Evolutionary conservation across 2,329 filamentous ascomycete species (phyloP), one percentile per base, ranked within the genome.

Genomic region (Geosmithia flava): DNA sequence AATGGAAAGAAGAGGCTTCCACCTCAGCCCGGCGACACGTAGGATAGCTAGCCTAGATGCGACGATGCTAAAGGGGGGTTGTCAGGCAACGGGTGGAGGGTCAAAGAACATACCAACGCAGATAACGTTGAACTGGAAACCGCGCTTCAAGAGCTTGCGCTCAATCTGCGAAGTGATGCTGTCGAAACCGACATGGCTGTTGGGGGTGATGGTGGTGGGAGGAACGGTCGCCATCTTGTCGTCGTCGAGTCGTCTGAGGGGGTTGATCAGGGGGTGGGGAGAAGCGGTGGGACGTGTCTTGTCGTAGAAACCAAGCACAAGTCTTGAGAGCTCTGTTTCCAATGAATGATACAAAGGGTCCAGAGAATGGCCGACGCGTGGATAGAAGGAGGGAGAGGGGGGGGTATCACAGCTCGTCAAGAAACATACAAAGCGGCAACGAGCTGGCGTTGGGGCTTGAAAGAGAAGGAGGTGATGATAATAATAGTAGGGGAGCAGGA

Each of bases 81-180:
- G 16, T n/a, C 15, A 30, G 33, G 33, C 29, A 17, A 23, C 30
- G 23, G 23, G 23, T 27, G 23, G 23, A 27, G 23, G 29, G 39
- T 27, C 29, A 13, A 16, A n/a, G 40, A 53, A 83, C 91, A 68
- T 78, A 97, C 93, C 93, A 68, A 97, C 93, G 68, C 90, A 96
- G 70, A 97, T 97, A 65, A 97, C 85, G 69, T 98, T 98, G 82
- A 98, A 98, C 72, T 98, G 93, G 72, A 98, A 98, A 61, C 93
- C 93, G 72, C 93, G 89, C 81, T 98, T 98, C 74, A 98, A 71
- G 66, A 97, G 85, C 85, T 98, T 98, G 75, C 87, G 86, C 83
- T 98, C 93, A 62, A 98, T 98, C 78, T 98, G 93, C 58, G 85
- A 89, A 60, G 93, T 98, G 78, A 98, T 98, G 76, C 89, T 96